phyloP scores from a whole-genome alignment of 768 basidiomycete genomes.

The Suillus placidus region DNA sequence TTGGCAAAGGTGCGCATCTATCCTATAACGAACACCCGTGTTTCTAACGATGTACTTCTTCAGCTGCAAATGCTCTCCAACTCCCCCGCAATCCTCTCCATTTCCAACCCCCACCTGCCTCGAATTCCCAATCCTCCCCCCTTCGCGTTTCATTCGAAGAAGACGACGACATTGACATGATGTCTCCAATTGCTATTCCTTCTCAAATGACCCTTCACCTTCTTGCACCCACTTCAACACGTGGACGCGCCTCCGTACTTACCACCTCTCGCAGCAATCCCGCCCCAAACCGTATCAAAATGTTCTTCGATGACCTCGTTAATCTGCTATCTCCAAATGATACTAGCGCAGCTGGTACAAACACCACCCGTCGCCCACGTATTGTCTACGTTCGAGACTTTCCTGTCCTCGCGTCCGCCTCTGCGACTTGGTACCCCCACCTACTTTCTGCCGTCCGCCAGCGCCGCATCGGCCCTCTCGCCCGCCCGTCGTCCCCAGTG shows the following conservation, averaged over 20 bases:
- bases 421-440: slow-evolving; percentile 78
- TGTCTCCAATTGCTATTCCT: slow-evolving; percentile 42
- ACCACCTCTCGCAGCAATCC: slow-evolving; percentile 45
- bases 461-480: slow-evolving; percentile 66
- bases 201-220: slow-evolving; percentile 53
- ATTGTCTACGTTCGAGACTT: slow-evolving; percentile 87
- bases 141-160: slow-evolving; percentile 35
- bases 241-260: slow-evolving; percentile 37
- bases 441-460: slow-evolving; percentile 78
- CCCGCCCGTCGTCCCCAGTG: slow-evolving; percentile 61
- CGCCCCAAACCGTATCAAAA: slow-evolving; percentile 59
- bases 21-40: neutral
- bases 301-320: slow-evolving; percentile 78
- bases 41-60: slow-evolving; percentile 4
- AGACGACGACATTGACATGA: slow-evolving; percentile 56
- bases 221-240: slow-evolving; percentile 38
- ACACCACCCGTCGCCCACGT: slow-evolving; percentile 50
- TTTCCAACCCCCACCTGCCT: slow-evolving; percentile 42
- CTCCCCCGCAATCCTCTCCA: slow-evolving; percentile 79
- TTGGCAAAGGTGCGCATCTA: slow-evolving; percentile 66
- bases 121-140: slow-evolving; percentile 26
- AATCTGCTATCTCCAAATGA: slow-evolving; percentile 51
- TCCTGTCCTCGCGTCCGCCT: slow-evolving; percentile 69
- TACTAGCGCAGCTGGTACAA: slow-evolving; percentile 29
- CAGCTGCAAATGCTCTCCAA: slow-evolving; percentile 71